Evolutionary conservation across 345 rosid species (phyloP), one percentile per base, ranked within the genome.

Genomic region (Melastoma malabathricum): DNA sequence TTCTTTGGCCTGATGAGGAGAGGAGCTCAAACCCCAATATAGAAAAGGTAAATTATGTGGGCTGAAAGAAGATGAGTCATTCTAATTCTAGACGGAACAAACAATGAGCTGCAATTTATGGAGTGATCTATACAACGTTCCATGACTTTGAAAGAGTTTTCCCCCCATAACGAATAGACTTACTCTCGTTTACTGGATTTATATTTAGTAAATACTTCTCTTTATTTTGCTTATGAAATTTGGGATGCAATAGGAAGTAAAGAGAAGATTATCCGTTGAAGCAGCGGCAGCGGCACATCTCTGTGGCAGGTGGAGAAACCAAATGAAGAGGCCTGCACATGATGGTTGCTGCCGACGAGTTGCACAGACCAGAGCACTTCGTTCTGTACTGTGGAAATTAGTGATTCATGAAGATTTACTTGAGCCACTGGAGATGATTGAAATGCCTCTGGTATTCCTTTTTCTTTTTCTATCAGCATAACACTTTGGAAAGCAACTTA

Each of bases 1-100:
- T 90, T 78, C 82, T 90, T 59, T 90, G 95, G 98, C 96, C 98
- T 45, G 96, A 90, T 71, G 96, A 90, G 59, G 95, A 80, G 78
- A 84, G 83, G 72, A 80, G 77, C 71, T 82, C 96, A 56, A 68
- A 68, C 58, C 96, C 89, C 55, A 87, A 75, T 66, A 62, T 90
- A 47, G 98, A 86, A 57, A 90, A 84, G 96, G 96, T 90, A 84
- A 56, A 27, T 27, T 27, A 6, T 27, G 31, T 27, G 31, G 31
- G 31, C 6, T 6, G 31, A 6, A 27, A 3, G 31, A 27, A 27
- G 4, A 27, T 6, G 31, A 6, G 31, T 27, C 31, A 27, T n/a
- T 6, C 3, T 27, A 27, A 27, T 27, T 27, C 6, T 27, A 27
- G 6, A 6, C 3, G 6, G 31, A 27, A 27, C 31, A n/a, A n/a